Percentiles rank a stretch among this genome's conserved stretches.
These are phyloP conservation scores for Zizania latifolia DNA, from an alignment of 176 grass and related monocot genomes.

Conservation along the genomic window DNA sequence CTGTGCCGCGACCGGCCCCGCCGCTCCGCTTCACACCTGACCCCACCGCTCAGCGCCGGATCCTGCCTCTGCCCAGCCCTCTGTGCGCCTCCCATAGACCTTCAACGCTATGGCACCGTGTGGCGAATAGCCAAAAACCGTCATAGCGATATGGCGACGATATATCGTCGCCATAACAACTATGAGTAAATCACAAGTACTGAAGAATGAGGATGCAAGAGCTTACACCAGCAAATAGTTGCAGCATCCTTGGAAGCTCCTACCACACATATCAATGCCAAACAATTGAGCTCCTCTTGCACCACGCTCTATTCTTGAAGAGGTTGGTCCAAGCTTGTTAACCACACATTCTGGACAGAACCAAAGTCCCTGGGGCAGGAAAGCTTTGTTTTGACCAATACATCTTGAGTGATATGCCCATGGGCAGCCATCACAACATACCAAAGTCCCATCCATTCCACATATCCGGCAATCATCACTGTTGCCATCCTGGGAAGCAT, in stretches of 20 bases:
- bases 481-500: constrained; percentile 68
- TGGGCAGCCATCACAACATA: constrained; percentile 91
- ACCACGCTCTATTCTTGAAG: constrained; percentile 70
- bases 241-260: constrained; percentile 76
- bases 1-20: too few species aligned
- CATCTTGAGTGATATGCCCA: constrained; percentile 98
- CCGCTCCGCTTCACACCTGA: too few species aligned
- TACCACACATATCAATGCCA: constrained; percentile 61
- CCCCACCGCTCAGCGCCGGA: too few species aligned
- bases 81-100: too few species aligned
- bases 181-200: background rate
- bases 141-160: too few species aligned
- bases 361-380: constrained; percentile 67
- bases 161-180: too few species aligned
- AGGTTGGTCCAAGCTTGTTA: constrained; percentile 64
- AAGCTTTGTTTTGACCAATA: constrained; percentile 82
- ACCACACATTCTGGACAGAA: constrained; percentile 92
- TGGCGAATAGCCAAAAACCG: too few species aligned
- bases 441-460: constrained; percentile 96
- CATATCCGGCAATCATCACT: constrained; percentile 94
- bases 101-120: too few species aligned
- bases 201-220: constrained; percentile 20
- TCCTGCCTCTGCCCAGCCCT: too few species aligned
- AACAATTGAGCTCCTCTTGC: constrained; percentile 75
- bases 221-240: constrained; percentile 98